Evolutionary conservation across 768 basidiomycete genomes (phyloP), one percentile per base, ranked within the genome.

Genomic region (Rickenella mellea): DNA sequence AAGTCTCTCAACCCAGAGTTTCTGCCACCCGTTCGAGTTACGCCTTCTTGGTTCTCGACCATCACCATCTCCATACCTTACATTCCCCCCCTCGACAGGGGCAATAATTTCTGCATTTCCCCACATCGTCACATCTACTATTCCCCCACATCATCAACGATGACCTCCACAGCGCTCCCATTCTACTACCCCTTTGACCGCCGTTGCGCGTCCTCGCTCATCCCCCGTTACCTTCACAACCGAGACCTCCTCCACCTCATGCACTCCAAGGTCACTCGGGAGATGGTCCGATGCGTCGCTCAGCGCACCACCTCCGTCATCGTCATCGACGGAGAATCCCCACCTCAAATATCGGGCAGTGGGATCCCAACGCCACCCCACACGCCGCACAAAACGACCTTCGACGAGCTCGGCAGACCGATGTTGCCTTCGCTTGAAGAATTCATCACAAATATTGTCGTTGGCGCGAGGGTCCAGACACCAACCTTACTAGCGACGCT

Each of bases 401-500:
- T 52, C 52, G 60, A 57, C 51, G 64, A 57, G 49, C 51, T 42
- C 41, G 48, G 46, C 41, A 37, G 48, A n/a, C 52, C 54, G 20
- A 65, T 59, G 40, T 58, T 83, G 24, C 78, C 88, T 27, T 72
- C 80, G 27, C 68, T 99, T 39, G 77, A 86, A 51, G 73, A 81
- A 41, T 99, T 96, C 61, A 93, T 99, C 58, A 63, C 74, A 42
- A 76, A 78, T 55, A 70, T 98, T 41, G 80, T 91, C 48, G 69
- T 78, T 47, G 72, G 73, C 56, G 86, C 86, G 30, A 87, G 90
- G 55, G 91, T 97, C 37, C 89, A 90, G 59, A 87, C 89, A 5
- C 72, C 89, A 21, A 97, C 92, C 17, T 71, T 99, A 41, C 78
- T 96, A 40, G 78, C 87, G 26, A 96, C 92, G 25, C 71, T 97